Base-by-base conservation (phyloP, 352 stramenopile genomes). In the Sclerospora graminicola region DNA sequence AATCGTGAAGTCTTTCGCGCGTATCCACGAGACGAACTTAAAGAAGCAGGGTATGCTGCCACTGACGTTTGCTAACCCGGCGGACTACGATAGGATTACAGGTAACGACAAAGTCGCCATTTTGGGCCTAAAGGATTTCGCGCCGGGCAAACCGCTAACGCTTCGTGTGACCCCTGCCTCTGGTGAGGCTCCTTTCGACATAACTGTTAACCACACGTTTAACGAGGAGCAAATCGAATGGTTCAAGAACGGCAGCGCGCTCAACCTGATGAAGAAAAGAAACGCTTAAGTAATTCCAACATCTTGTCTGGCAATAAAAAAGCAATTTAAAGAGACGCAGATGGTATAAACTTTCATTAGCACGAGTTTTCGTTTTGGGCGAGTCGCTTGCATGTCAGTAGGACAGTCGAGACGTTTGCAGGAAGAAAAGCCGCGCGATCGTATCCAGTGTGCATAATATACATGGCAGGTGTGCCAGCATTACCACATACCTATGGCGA, bases 41-140 rank as follows among this genome's bases (percentile, higher is more conserved):
- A 97, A 97, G 83, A 97, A 97, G 82, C 88, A 97, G 67, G 88
- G 88, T 56, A 95, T 97, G 84, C 78, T 97, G 10, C 82, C 86
- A 29, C 69, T 97, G 43, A 94, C 81, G 43, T 97, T 97, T 60
- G 84, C 77, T 18, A 85, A 95, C 78, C 83, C 84, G 35, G 63
- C 72, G 11, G 88, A 97, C 75, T 97, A 97, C 59, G 84, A 96
- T 66, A 82, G 84, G 63, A 94, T 97, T 61, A 83, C 69, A 28
- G 88, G 86, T 42, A 89, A 87, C 50, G 84, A 95, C 78, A 94
- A 90, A 75, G 69, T 96, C 41, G 80, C 80, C 53, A 96, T 96
- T 47, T 26, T 95, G 23, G 86, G 88, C 35, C 62, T 97, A 32
- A 69, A 71, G 55, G 60, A 65, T 35, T 95, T 97, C 48, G 50